Evolutionary conservation across 768 basidiomycete species (phyloP).

Genomic region (Phallus indusiatus): DNA sequence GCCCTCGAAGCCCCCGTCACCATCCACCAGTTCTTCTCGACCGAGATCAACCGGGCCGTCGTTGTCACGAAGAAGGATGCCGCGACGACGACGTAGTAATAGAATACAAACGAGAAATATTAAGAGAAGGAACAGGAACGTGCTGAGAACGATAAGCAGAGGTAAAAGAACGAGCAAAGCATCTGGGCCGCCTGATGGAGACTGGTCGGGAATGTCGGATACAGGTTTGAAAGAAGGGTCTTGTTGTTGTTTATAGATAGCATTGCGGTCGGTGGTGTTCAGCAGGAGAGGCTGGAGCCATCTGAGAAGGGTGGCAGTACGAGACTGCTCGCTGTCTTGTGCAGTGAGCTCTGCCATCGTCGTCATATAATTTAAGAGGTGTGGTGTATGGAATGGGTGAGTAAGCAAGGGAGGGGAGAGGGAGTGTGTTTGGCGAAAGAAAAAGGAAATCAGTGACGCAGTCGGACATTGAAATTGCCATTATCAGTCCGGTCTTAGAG

Average conservation of each 20-base stretch:
- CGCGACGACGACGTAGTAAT: conserved; percentile 66
- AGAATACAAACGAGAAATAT: conserved; percentile 87
- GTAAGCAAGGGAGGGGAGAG: not conserved
- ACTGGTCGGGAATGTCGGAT: conserved; percentile 11
- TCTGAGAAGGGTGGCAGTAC: not conserved
- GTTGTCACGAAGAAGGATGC: conserved; percentile 71
- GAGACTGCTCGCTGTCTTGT: not conserved
- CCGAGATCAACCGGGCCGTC: conserved; percentile 93
- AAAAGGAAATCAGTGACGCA: not conserved
- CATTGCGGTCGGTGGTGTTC: not conserved
- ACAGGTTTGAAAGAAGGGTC: not conserved
- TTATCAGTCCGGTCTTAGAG: not conserved
- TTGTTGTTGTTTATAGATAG: not conserved
- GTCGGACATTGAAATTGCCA: conserved; percentile 6
- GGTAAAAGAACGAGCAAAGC: conserved; percentile 84
- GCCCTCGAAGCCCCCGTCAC: conserved; percentile 89
- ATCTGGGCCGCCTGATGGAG: conserved; percentile 32
- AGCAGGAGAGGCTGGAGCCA: not conserved
- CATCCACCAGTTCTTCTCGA: conserved; percentile 80
- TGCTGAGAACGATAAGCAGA: conserved; percentile 86
- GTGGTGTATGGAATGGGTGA: not conserved
- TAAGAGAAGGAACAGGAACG: conserved; percentile 86
- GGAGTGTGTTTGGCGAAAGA: not conserved
- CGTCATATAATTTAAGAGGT: not conserved
- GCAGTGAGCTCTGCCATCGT: not conserved